Conservation (phyloP, 352 stramenopile genomes). For the Phytophthora cajani region DNA sequence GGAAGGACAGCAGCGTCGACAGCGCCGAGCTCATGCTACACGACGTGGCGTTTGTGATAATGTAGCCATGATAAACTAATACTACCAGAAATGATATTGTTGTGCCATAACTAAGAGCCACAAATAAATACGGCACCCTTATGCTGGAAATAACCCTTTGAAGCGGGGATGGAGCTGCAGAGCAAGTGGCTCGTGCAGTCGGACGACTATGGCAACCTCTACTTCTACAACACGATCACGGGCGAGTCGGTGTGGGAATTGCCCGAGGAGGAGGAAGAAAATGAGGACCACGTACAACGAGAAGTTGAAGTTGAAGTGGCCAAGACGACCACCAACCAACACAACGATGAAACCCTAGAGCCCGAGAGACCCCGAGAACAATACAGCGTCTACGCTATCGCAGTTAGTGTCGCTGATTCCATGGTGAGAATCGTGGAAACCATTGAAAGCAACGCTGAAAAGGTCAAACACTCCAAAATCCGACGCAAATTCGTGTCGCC, state of each 20-base stretch:
- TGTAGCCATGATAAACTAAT: not conserved
- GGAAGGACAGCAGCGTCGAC: slow-evolving; percentile 73
- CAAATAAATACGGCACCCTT: not conserved
- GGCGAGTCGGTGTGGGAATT: slow-evolving; percentile 79
- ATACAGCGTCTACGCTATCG: slow-evolving; percentile 47
- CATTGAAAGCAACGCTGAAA: slow-evolving; percentile 39
- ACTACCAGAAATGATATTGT: not conserved
- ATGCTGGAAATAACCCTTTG: not conserved
- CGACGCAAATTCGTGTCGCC: slow-evolving; percentile 52
- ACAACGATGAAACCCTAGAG: not conserved
- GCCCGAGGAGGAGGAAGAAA: slow-evolving; percentile 48
- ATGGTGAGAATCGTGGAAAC: slow-evolving; percentile 48
- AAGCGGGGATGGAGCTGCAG: not conserved
- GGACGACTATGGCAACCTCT: slow-evolving; percentile 74
- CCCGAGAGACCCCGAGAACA: slow-evolving; percentile 17
- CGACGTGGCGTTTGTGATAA: not conserved
- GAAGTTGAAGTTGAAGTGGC: slow-evolving; percentile 11
- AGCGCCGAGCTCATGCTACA: slow-evolving; percentile 32
- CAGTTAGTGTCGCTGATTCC: slow-evolving; percentile 54
- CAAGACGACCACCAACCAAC: not conserved
- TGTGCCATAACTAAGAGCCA: not conserved
- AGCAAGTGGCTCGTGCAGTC: slow-evolving; percentile 67
- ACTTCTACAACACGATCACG: slow-evolving; percentile 77
- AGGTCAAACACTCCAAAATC: slow-evolving; percentile 33
- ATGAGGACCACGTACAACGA: slow-evolving; percentile 13